Percentiles rank a stretch among this genome's conserved stretches.
Evolutionary conservation across 2,329 filamentous ascomycete genomes (phyloP).

Genomic region (Fusarium brevicatenulatum): DNA sequence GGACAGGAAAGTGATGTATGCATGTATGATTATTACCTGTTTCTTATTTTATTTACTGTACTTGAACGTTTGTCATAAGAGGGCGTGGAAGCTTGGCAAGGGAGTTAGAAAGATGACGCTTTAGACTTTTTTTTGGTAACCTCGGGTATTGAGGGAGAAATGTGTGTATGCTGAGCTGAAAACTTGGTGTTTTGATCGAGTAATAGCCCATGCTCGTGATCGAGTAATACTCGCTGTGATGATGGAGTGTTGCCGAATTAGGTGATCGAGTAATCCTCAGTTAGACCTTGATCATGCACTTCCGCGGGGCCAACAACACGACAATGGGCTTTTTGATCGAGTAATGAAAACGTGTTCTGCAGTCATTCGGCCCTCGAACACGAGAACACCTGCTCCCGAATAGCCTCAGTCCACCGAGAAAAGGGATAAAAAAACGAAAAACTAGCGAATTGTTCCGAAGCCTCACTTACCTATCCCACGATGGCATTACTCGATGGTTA

Average conservation of each 20-base stretch:
- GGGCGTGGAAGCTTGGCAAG: background rate
- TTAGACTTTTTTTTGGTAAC: conserved; percentile 9
- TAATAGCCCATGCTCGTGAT: conserved; percentile 6
- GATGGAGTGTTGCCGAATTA: conserved; percentile 18
- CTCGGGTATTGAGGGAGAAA: background rate
- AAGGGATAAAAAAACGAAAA: background rate
- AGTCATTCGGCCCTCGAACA: conserved; percentile 16
- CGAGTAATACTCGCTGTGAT: background rate
- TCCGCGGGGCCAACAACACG: conserved; percentile 18
- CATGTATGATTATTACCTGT: conserved; percentile 40
- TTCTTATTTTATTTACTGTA: conserved; percentile 12
- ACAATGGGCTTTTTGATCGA: conserved; percentile 22
- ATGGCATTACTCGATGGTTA: conserved; percentile 56
- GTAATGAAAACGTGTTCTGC: conserved; percentile 21
- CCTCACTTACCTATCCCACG: background rate
- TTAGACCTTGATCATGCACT: background rate
- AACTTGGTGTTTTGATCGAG: conserved; percentile 29
- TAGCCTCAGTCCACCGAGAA: conserved; percentile 1
- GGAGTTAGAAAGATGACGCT: background rate
- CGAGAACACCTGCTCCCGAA: conserved; percentile 16
- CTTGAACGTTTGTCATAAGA: conserved; percentile 9
- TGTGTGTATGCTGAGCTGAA: background rate
- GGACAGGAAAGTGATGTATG: conserved; percentile 30
- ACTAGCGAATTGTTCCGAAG: background rate
- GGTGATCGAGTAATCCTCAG: conserved; percentile 13